Percentiles rank a stretch among this genome's conserved stretches.
phyloP scores from a whole-genome alignment of 805 yeast species.

The Lachancea dasiensis region DNA sequence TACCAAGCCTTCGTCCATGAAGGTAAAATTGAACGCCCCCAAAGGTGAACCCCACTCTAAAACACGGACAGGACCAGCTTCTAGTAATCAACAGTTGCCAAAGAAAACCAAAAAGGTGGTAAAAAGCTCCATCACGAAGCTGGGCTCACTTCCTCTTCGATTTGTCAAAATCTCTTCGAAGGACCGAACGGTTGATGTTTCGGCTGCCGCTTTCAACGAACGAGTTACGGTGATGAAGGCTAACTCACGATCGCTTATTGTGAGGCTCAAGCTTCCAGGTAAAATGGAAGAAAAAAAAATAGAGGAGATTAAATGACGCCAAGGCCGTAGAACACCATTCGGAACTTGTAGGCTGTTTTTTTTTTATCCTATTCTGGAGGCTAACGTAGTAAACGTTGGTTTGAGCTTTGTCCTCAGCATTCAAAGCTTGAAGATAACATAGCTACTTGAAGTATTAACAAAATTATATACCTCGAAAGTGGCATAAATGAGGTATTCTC shows the following conservation, averaged over 20 bases:
- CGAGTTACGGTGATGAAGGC: slow-evolving; percentile 26
- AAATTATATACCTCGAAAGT: no score
- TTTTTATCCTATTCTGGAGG: no score
- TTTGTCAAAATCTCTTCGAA: slow-evolving; percentile 38
- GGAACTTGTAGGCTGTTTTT: no score
- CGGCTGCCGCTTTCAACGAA: slow-evolving; percentile 39
- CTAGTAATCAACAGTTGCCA: slow-evolving; percentile 5
- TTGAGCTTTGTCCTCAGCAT: no score
- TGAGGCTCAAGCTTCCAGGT: slow-evolving; percentile 20
- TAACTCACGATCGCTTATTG: slow-evolving; percentile 25
- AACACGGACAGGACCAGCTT: slow-evolving; percentile 6
- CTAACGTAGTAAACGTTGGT: no score
- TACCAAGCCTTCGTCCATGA: slow-evolving; percentile 7
- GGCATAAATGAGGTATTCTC: no score
- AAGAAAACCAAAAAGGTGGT: slow-evolving; percentile 12
- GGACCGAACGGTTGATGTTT: slow-evolving; percentile 35
- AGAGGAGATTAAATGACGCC: no score
- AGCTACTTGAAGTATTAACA: no score
- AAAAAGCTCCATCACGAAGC: slow-evolving; percentile 19
- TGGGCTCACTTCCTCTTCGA: slow-evolving; percentile 34
- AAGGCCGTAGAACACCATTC: no score
- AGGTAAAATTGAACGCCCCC: slow-evolving; percentile 15
- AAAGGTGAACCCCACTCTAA: slow-evolving; percentile 1
- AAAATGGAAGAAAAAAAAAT: slow-evolving; percentile 5
- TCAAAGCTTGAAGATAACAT: no score